Percentiles rank a stretch among this genome's conserved stretches.
These are phyloP conservation scores for Phytophthora vignae DNA, from an alignment of 352 stramenopile species.

Conservation along the genomic window DNA sequence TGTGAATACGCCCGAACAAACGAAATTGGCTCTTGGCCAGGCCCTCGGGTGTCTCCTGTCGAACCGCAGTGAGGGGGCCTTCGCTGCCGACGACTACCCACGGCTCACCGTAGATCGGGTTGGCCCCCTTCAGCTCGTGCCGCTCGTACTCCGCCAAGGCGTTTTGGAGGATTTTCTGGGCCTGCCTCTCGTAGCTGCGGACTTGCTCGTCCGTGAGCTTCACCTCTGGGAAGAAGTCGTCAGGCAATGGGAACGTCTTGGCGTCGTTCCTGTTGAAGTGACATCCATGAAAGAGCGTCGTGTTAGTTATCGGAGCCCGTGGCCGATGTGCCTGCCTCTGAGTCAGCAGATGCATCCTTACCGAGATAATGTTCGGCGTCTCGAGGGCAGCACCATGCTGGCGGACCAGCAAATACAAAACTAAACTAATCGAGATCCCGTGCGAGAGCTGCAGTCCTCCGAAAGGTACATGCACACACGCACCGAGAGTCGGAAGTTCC, in stretches of 20 bases:
- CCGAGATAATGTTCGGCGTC: constrained; percentile 35
- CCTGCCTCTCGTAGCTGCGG: constrained; percentile 38
- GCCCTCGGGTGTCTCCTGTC: constrained; percentile 33
- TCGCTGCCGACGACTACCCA: constrained; percentile 41
- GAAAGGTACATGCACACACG: constrained; percentile 3
- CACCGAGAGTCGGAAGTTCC: constrained; percentile 35
- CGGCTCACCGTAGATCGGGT: constrained; percentile 39
- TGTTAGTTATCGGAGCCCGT: constrained; percentile 38
- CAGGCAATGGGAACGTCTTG: constrained; percentile 48
- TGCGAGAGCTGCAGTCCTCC: constrained; percentile 30
- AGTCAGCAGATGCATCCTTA: constrained; percentile 25
- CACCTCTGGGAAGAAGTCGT: constrained; percentile 49
- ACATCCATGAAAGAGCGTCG: constrained; percentile 13
- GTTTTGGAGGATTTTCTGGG: constrained; percentile 39
- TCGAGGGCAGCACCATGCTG: constrained; percentile 29
- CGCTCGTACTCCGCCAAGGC: constrained; percentile 45
- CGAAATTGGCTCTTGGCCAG: constrained; percentile 47
- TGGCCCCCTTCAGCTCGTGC: constrained; percentile 41
- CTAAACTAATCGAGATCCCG: constrained; percentile 36
- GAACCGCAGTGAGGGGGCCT: constrained; percentile 43
- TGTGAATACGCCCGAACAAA: constrained; percentile 61
- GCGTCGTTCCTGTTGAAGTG: constrained; percentile 35
- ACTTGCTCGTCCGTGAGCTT: constrained; percentile 43
- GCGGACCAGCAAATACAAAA: constrained; percentile 28
- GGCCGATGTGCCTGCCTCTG: not conserved